These are phyloP conservation scores for Yarrowia divulgata DNA, from an alignment of 805 yeast genomes.

Conservation along the genomic window DNA sequence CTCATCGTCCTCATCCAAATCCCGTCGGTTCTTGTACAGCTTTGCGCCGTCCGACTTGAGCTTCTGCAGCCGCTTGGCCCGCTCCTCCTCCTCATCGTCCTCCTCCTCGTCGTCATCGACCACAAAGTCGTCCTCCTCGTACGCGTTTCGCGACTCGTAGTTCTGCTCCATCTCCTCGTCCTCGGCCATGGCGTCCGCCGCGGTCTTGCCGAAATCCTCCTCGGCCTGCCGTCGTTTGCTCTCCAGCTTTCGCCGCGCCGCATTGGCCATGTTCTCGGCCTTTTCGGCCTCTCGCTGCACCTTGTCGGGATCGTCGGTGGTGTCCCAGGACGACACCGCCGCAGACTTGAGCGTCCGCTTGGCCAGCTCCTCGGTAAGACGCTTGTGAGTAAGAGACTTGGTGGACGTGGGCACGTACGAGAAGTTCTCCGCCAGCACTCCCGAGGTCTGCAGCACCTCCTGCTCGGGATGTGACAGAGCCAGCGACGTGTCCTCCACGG, in stretches of 20 bases:
- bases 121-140: slow-evolving; percentile 53
- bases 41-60: slow-evolving; percentile 48
- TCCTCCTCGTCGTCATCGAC: slow-evolving; percentile 50
- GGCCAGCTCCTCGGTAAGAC: slow-evolving; percentile 62
- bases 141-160: slow-evolving; percentile 46
- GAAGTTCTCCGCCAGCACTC: slow-evolving; percentile 67
- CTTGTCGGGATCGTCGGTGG: slow-evolving; percentile 56
- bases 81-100: slow-evolving; percentile 47
- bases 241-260: slow-evolving; percentile 55
- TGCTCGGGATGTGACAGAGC: slow-evolving; percentile 74
- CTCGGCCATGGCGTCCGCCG: slow-evolving; percentile 26
- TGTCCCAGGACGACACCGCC: slow-evolving; percentile 51
- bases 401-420: slow-evolving; percentile 91
- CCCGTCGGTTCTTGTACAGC: slow-evolving; percentile 41
- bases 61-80: slow-evolving; percentile 48
- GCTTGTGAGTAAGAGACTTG: slow-evolving; percentile 80
- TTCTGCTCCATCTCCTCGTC: slow-evolving; percentile 41
- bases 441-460: slow-evolving; percentile 73
- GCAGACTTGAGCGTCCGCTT: slow-evolving; percentile 47
- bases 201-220: slow-evolving; percentile 41
- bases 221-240: slow-evolving; percentile 49
- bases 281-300: slow-evolving; percentile 54
- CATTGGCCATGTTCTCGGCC: slow-evolving; percentile 51
- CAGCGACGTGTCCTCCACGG: slow-evolving; percentile 73
- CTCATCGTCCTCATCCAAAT: slow-evolving; percentile 41